Percentiles rank a stretch among this genome's conserved stretches.
Conservation (phyloP, 768 basidiomycete genomes). For the Cyclocybe aegerita region DNA sequence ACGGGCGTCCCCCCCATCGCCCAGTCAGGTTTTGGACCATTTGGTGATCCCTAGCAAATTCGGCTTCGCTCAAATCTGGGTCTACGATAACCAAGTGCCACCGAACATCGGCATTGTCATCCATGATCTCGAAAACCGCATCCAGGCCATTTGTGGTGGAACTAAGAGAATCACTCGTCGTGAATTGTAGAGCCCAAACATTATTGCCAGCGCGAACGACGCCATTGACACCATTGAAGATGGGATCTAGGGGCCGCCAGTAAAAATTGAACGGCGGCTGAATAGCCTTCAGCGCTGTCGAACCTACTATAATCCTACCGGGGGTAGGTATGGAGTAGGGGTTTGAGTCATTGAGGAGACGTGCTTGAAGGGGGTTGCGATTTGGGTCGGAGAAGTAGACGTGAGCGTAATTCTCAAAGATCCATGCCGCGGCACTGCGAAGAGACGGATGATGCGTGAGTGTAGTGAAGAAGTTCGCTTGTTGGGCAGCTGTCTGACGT, state of each 20-base stretch:
- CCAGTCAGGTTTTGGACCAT: constrained; percentile 5
- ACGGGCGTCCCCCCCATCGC: neutral
- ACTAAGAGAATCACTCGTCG: neutral
- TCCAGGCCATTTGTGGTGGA: constrained; percentile 2
- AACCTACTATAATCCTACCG: neutral
- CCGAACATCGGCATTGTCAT: constrained; percentile 1
- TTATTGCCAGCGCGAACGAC: constrained; percentile 1
- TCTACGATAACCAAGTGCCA: constrained; percentile 8
- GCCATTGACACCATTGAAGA: constrained; percentile 8
- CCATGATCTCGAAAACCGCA: constrained; percentile 3
- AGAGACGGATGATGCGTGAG: constrained; percentile 4
- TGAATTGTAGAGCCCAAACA: constrained; percentile 6
- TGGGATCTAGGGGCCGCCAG: constrained; percentile 6
- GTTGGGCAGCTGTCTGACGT: constrained; percentile 6
- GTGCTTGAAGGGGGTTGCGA: neutral
- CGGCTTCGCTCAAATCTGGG: neutral
- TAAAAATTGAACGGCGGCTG: neutral
- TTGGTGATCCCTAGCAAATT: constrained; percentile 1
- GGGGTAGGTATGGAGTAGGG: constrained; percentile 6
- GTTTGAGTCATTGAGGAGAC: neutral
- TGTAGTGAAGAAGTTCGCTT: constrained; percentile 2
- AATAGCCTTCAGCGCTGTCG: constrained; percentile 1
- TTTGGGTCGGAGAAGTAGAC: constrained; percentile 5
- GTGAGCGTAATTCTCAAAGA: constrained; percentile 11
- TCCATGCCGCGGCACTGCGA: constrained; percentile 4